These are phyloP conservation scores for Graphilbum sp. DNA, from an alignment of 2,329 filamentous ascomycete genomes.

Conservation along the genomic window DNA sequence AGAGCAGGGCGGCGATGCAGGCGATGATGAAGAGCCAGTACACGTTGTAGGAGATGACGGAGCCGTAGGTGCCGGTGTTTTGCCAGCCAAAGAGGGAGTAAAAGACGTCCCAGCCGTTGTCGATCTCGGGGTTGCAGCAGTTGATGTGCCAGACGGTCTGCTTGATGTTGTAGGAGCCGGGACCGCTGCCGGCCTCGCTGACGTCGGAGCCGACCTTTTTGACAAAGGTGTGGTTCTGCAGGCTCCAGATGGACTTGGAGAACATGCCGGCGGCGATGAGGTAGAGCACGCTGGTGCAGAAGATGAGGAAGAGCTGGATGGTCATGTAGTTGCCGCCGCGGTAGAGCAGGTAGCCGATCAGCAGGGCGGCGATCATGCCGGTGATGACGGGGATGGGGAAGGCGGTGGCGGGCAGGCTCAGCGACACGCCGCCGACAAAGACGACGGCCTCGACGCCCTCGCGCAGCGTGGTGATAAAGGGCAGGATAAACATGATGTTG, in stretches of 20 bases:
- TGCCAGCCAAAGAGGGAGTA: constrained; percentile 76
- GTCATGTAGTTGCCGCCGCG: constrained; percentile 10
- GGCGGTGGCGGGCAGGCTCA: constrained; percentile 56
- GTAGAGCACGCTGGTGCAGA: constrained; percentile 65
- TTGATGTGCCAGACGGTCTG: constrained; percentile 73
- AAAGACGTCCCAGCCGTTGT: constrained; percentile 76
- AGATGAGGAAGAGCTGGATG: constrained; percentile 43
- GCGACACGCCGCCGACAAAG: constrained; percentile 71
- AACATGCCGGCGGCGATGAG: constrained; percentile 69
- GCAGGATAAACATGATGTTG: constrained; percentile 74
- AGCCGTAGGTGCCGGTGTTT: constrained; percentile 77
- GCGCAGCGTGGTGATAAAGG: constrained; percentile 74
- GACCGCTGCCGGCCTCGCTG: constrained; percentile 32
- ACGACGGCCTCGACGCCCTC: constrained; percentile 78
- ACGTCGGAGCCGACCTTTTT: constrained; percentile 40
- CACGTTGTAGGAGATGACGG: constrained; percentile 71
- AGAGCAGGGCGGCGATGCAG: constrained; percentile 33
- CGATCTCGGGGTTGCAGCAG: constrained; percentile 59
- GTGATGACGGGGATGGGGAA: constrained; percentile 64
- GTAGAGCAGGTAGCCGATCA: constrained; percentile 63
- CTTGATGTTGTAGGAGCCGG: constrained; percentile 63
- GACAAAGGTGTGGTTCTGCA: constrained; percentile 38
- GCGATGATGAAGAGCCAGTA: constrained; percentile 62
- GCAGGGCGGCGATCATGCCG: constrained; percentile 49
- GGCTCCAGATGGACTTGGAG: constrained; percentile 55